Evolutionary conservation across 1,284 basidiomycete genomes (phyloP), one percentile per base, ranked within the genome.

Genomic region (Chiua sp.): DNA sequence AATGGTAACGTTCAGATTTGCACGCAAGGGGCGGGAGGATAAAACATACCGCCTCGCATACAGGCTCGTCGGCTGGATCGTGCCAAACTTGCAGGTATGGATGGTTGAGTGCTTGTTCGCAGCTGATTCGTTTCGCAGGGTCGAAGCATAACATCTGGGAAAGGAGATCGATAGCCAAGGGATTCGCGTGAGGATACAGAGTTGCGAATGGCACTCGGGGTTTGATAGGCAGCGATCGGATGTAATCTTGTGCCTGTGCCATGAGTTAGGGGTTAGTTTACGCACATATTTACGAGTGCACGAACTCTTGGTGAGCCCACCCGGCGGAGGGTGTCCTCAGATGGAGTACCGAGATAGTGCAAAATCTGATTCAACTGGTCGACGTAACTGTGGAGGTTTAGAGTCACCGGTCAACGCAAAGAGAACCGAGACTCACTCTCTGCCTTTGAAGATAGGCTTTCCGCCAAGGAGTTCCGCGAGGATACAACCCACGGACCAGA

Each of bases 311-410:
- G 94, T 48, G 92, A 94, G 44, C 98, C 98, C 53, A 99, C 95
- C 48, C 98, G 89, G 51, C 94, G 88, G 33, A 99, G 87, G 1
- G 98, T 98, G 66, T 97, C 94, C 76, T 99, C 97, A 15, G 93
- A 93, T 0, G 98, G 98, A 0, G 98, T 99, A 44, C 98, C 98
- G 32, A 99, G 87, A 72, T 96, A 95, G 77, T 99, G 96, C 47
- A 99, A 83, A 72, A 99, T 98, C 77, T 98, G 97, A 75, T 99
- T 99, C 48, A 99, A 84, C 77, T 99, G 98, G 76, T 99, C 97
- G 60, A 99, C 97, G 72, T 98, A 98, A 75, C 92, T 93, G 66
- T 10, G 55, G 20, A 59, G 16, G 52, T 20, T 56, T 51, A 22
- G 32, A n/a, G 39, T 57, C 23, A 62, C 22, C 10, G 35, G 1